Base-by-base conservation (phyloP, 2,329 filamentous ascomycete species). In the Zymoseptoria crescenta region DNA sequence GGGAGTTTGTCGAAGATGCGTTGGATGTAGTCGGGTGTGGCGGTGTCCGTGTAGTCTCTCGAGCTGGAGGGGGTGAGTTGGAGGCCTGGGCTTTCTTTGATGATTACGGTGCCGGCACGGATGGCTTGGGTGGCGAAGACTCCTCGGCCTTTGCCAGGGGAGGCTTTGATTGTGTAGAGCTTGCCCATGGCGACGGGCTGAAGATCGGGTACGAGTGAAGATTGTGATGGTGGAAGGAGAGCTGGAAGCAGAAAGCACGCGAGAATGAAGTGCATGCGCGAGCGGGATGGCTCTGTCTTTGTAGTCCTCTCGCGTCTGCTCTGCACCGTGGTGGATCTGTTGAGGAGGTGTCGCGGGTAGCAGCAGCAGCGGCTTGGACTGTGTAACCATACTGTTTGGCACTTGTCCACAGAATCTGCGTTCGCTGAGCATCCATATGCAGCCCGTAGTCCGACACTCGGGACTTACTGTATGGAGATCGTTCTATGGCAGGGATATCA, bases 131-230 rank as follows among this genome's bases (percentile, higher is more conserved):
- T 52, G 20, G 57, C 59, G 54, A 59, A 57, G 28, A 62, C 41
- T n/a, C 59, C 59, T 55, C 49, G 53, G 45, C 54, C 59, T 54
- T 59, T 59, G 20, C 55, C 55, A n/a, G 49, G 50, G 2, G 51
- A 55, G n/a, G 35, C 41, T 27, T 55, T 51, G 41, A 59, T 41
- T 5, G 49, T 30, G 51, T 59, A 59, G 20, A 28, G 51, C 30
- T 55, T 55, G 35, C 21, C 8, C 50, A 52, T 52, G 50, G 19
- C 21, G 20, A 24, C 24, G 24, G 24, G 24, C 24, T 24, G 24
- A 24, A 24, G 24, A 4, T 24, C n/a, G n/a, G n/a, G n/a, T n/a
- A n/a, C n/a, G n/a, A n/a, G 7, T 21, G 50, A 24, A 20, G 20
- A 50, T n/a, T 41, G 3, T 41, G 35, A 41, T 16, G 35, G 35